These are phyloP conservation scores for Jatropha podagrica DNA, from an alignment of 441 rosid genomes.

Conservation along the genomic window DNA sequence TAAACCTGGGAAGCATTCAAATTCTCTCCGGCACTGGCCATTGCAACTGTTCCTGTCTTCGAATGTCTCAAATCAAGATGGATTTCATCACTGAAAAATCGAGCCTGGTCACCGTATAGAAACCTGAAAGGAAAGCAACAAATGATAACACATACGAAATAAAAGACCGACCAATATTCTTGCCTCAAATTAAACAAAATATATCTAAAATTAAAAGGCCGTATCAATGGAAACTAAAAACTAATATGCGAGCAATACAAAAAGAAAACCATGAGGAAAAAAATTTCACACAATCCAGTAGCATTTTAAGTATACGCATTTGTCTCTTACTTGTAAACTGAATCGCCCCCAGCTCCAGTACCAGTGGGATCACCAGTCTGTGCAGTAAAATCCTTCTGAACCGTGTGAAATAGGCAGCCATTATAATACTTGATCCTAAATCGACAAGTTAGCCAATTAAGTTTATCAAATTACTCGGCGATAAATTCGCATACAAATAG, in stretches of 20 bases:
- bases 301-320: not conserved
- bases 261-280: not conserved
- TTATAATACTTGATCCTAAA: constrained; percentile 82
- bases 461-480: too few relatives aligned
- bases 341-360: constrained; percentile 81
- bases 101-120: constrained; percentile 91
- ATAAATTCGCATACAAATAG: too few relatives aligned
- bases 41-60: constrained; percentile 86
- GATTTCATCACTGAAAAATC: constrained; percentile 85
- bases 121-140: constrained; percentile 45
- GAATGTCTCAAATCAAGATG: constrained; percentile 86
- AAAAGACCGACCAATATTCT: not conserved
- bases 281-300: not conserved
- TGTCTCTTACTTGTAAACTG: constrained; percentile 68
- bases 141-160: not conserved
- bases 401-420: constrained; percentile 82
- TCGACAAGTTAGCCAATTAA: not conserved
- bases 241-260: too few relatives aligned
- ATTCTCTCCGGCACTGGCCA: constrained; percentile 98
- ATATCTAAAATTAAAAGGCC: not conserved
- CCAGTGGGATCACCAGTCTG: constrained; percentile 97
- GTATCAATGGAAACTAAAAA: not conserved
- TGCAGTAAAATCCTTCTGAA: constrained; percentile 94
- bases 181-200: not conserved
- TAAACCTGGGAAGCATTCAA: constrained; percentile 98